phyloP scores from a whole-genome alignment of 169 alveolate species.

The Cyclospora cayetanensis region DNA sequence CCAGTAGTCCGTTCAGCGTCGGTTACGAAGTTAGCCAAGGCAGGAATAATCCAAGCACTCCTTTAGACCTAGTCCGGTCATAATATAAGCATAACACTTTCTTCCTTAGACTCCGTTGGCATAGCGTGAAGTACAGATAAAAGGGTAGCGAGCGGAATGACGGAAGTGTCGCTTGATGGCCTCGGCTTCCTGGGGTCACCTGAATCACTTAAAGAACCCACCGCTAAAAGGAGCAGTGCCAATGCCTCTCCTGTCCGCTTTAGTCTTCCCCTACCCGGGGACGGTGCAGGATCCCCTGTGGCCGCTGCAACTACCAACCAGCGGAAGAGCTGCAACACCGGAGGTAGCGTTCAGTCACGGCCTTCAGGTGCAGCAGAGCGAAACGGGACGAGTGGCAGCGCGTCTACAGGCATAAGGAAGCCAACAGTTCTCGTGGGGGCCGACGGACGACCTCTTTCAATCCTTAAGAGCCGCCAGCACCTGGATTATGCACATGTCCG shows the following conservation, averaged over 20 bases:
- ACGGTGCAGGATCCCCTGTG: neutral
- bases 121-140: no score
- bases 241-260: slow-evolving; percentile 40
- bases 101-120: no score
- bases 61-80: no score
- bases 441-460: slow-evolving; percentile 40
- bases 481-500: slow-evolving; percentile 51
- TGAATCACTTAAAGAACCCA: neutral
- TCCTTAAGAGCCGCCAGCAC: slow-evolving; percentile 17
- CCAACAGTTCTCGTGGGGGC: slow-evolving; percentile 27
- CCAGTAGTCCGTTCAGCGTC: no score
- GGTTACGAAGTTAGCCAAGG: no score
- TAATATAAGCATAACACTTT: no score
- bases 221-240: slow-evolving; percentile 21
- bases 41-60: no score
- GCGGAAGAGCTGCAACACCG: neutral
- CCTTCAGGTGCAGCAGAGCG: slow-evolving; percentile 14
- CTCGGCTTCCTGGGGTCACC: neutral
- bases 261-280: neutral
- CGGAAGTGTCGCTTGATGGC: neutral
- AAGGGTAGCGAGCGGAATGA: no score
- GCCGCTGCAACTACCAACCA: neutral
- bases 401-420: neutral
- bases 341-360: no score
- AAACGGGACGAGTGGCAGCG: neutral